Percentiles rank a stretch among this genome's conserved stretches.
Evolutionary conservation across 208 protist species (phyloP).

Genomic region (Strigomonas culicis): DNA sequence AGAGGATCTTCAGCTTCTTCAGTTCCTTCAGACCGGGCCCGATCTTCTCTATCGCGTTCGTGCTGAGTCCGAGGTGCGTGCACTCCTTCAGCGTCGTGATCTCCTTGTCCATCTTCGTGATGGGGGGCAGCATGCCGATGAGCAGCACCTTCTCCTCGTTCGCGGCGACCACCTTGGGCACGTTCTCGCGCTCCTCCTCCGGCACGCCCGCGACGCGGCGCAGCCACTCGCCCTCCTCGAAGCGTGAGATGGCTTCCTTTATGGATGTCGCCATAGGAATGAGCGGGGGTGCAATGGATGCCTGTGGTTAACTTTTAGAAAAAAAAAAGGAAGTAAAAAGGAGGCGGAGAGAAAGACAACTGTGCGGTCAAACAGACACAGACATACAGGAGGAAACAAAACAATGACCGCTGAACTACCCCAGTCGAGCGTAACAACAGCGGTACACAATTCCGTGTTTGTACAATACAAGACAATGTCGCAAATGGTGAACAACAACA

Average conservation of each 20-base stretch:
- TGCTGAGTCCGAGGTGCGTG: conserved; percentile 91
- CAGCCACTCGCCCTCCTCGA: conserved; percentile 69
- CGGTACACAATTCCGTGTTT: too few relatives aligned
- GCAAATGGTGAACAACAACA: too few relatives aligned
- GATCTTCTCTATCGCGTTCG: conserved; percentile 95
- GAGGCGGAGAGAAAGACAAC: background rate
- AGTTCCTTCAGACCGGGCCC: conserved; percentile 87
- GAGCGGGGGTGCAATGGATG: background rate
- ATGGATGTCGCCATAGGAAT: conserved; percentile 33
- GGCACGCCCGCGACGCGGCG: conserved; percentile 33
- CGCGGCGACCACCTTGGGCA: conserved; percentile 67
- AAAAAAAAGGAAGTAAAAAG: too few relatives aligned
- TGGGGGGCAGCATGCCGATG: conserved; percentile 89
- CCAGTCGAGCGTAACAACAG: too few relatives aligned
- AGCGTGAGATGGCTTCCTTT: conserved; percentile 79
- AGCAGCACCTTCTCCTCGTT: conserved; percentile 83
- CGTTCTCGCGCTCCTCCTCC: conserved; percentile 44
- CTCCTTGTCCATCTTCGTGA: conserved; percentile 94
- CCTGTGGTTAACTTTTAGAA: background rate
- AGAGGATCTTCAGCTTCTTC: conserved; percentile 91
- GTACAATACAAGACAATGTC: too few relatives aligned
- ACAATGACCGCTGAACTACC: too few relatives aligned
- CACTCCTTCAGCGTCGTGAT: conserved; percentile 83
- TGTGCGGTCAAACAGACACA: background rate
- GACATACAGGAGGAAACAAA: background rate